A percentile compares a stretch with the other conserved stretches of the same genome.
These are phyloP conservation scores for Verticillium longisporum DNA, from an alignment of 2,329 filamentous ascomycete genomes.

Conservation along the genomic window DNA sequence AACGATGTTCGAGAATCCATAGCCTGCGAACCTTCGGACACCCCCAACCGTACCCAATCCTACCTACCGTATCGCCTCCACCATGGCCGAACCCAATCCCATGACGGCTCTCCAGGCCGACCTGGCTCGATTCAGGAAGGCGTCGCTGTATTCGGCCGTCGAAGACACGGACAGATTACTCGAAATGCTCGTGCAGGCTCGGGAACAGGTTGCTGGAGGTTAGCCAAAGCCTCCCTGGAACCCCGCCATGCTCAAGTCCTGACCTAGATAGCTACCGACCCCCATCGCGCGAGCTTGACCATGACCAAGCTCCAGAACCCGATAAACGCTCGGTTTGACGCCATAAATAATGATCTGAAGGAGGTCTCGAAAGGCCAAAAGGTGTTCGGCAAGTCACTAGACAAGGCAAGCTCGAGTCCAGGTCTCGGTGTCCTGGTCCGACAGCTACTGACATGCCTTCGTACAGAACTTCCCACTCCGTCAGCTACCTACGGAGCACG, in stretches of 20 bases:
- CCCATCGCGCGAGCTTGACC: conserved; percentile 63
- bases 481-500: conserved; percentile 68
- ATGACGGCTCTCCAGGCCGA: conserved; percentile 61
- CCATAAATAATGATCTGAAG: conserved; percentile 73
- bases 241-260: conserved; percentile 8
- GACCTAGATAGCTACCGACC: conserved; percentile 42
- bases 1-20: neutral
- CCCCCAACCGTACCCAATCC: too few relatives aligned
- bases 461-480: conserved; percentile 35
- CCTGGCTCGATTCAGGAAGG: conserved; percentile 63
- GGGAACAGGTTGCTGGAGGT: conserved; percentile 69
- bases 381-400: conserved; percentile 77
- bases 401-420: conserved; percentile 51
- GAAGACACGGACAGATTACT: conserved; percentile 80
- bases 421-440: neutral
- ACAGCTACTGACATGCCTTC: conserved; percentile 13
- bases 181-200: conserved; percentile 64
- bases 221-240: conserved; percentile 15
- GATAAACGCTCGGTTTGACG: conserved; percentile 72
- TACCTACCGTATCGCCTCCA: conserved; percentile 1
- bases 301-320: conserved; percentile 83
- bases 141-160: conserved; percentile 63
- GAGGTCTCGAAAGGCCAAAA: conserved; percentile 76
- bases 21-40: neutral
- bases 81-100: conserved; percentile 32